phyloP scores from a whole-genome alignment of 2,329 filamentous ascomycete species.

The Drechslerella coelobrocha region DNA sequence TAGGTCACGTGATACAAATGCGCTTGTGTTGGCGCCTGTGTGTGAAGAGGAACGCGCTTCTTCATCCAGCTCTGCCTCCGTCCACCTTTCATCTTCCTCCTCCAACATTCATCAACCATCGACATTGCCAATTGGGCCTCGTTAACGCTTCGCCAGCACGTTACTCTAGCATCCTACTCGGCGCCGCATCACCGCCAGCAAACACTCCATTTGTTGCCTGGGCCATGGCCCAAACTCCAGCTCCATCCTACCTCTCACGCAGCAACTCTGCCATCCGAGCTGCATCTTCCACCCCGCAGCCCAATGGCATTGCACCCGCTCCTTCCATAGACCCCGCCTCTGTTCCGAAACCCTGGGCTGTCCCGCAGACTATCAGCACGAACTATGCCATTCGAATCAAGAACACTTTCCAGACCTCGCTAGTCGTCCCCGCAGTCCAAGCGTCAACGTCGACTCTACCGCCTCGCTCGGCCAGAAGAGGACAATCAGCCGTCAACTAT shows the following conservation, averaged over 20 bases:
- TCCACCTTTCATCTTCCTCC: too few species aligned
- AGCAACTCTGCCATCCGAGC: slow-evolving; percentile 39
- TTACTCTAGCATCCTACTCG: too few species aligned
- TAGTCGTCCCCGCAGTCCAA: slow-evolving; percentile 53
- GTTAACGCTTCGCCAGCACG: too few species aligned
- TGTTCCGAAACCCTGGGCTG: background rate
- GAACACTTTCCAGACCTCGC: slow-evolving; percentile 51
- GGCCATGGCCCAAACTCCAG: slow-evolving; percentile 32
- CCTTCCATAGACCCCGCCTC: background rate
- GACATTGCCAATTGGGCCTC: too few species aligned
- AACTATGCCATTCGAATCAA: slow-evolving; percentile 54
- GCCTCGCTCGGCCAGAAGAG: slow-evolving; percentile 76
- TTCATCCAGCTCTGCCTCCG: too few species aligned
- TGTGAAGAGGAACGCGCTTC: too few species aligned
- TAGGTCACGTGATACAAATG: too few species aligned
- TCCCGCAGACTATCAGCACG: slow-evolving; percentile 52
- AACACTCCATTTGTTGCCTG: too few species aligned
- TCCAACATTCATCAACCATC: too few species aligned
- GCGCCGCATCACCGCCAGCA: too few species aligned
- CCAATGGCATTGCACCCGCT: slow-evolving; percentile 22
- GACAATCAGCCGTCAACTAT: slow-evolving; percentile 96
- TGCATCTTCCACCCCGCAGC: slow-evolving; percentile 36
- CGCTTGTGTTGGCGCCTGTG: too few species aligned
- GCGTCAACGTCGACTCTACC: slow-evolving; percentile 50
- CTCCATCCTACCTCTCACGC: slow-evolving; percentile 23